These are phyloP conservation scores for Clarkia xantiana DNA, from an alignment of 345 rosid genomes.

Conservation along the genomic window DNA sequence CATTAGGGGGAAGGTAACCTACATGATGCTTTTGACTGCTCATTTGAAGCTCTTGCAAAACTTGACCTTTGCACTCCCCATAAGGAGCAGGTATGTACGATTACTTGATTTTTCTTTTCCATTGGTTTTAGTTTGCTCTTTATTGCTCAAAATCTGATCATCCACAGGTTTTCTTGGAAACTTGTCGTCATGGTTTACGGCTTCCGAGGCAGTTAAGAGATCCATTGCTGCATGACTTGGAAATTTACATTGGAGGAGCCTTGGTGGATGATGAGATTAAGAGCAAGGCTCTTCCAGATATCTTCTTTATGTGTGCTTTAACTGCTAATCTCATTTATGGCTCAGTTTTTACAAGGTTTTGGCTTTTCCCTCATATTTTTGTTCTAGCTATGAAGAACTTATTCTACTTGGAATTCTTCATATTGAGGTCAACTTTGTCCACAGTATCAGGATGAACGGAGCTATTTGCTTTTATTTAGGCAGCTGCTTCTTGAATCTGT, in stretches of 20 bases:
- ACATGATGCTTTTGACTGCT: constrained; percentile 54
- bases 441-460: no score
- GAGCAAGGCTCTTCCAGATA: constrained; percentile 42
- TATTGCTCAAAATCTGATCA: constrained; percentile 6
- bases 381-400: no score
- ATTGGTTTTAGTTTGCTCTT: background rate
- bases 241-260: constrained; percentile 34
- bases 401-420: no score
- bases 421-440: no score
- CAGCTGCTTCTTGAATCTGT: no score
- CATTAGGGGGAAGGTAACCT: constrained; percentile 33
- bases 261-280: constrained; percentile 26
- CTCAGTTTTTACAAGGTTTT: constrained; percentile 46
- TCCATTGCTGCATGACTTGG: constrained; percentile 61
- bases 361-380: constrained; percentile 5
- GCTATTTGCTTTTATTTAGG: no score
- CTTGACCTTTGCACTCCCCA: constrained; percentile 20
- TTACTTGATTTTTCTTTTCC: no score
- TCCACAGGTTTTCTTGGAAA: constrained; percentile 31
- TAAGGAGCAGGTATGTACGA: constrained; percentile 23
- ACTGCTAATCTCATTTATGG: constrained; percentile 57
- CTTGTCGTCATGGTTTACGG: constrained; percentile 26
- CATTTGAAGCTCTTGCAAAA: constrained; percentile 59
- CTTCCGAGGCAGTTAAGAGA: constrained; percentile 69
- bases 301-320: constrained; percentile 49